Percentiles rank a stretch among this genome's conserved stretches.
phyloP scores from a whole-genome alignment of 176 grass and related monocot species.

The Paspalum vaginatum region DNA sequence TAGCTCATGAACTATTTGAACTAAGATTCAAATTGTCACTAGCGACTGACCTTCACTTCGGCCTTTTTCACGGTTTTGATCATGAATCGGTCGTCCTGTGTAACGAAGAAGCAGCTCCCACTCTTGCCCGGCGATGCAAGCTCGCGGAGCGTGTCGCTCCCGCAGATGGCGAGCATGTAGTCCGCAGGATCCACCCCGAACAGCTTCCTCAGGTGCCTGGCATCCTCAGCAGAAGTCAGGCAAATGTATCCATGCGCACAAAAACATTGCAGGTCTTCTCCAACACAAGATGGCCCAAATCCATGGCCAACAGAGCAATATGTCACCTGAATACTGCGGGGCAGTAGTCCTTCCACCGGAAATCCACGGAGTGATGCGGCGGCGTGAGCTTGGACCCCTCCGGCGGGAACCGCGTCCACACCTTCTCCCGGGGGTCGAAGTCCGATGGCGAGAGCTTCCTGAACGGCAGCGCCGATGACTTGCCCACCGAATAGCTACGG shows the following conservation, averaged over 20 bases:
- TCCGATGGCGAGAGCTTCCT: conserved; percentile 55
- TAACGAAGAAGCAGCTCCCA: conserved; percentile 82
- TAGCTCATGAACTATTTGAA: neutral
- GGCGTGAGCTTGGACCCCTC: conserved; percentile 87
- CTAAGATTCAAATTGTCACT: neutral
- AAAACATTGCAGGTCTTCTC: neutral
- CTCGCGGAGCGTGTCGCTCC: conserved; percentile 65
- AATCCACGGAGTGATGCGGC: conserved; percentile 70
- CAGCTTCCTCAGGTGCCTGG: conserved; percentile 73
- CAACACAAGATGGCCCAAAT: neutral
- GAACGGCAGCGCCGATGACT: conserved; percentile 64
- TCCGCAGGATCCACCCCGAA: conserved; percentile 83
- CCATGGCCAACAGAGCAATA: neutral
- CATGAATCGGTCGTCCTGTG: conserved; percentile 86
- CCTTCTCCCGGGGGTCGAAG: conserved; percentile 80
- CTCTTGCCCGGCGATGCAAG: conserved; percentile 85
- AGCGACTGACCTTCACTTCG: conserved; percentile 70
- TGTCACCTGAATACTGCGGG: conserved; percentile 75
- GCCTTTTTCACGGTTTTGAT: conserved; percentile 85
- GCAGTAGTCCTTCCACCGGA: conserved; percentile 91
- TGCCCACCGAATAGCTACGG: conserved; percentile 77
- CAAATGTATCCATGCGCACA: neutral
- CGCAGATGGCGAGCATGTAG: conserved; percentile 93
- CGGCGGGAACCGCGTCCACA: conserved; percentile 84
- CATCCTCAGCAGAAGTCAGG: conserved; percentile 27